Conservation (phyloP, 192 early-diverging fungal species). For the Umbelopsis sp. region DNA sequence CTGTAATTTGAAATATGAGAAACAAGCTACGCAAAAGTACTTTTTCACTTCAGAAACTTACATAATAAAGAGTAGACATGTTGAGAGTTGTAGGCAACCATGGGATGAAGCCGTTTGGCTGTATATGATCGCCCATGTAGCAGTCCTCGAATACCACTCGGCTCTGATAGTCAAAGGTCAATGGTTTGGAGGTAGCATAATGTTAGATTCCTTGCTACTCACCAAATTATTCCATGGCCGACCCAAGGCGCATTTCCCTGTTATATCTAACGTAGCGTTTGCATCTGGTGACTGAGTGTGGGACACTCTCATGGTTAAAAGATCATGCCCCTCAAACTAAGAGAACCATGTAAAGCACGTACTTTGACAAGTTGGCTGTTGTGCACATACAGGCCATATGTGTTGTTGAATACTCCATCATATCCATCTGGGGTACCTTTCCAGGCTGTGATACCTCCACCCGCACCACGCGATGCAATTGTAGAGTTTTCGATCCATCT, state of each 20-base stretch:
- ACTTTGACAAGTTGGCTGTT: slow-evolving; percentile 18
- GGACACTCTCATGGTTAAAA: too few species aligned
- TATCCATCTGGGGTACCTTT: slow-evolving; percentile 20
- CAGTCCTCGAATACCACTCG: slow-evolving; percentile 17
- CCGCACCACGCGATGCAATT: slow-evolving; percentile 15
- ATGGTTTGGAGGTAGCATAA: background rate
- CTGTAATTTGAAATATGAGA: background rate
- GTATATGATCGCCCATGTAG: slow-evolving; percentile 18
- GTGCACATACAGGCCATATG: slow-evolving; percentile 1
- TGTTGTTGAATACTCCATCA: slow-evolving; percentile 18
- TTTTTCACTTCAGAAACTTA: background rate
- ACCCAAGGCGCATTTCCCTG: slow-evolving; percentile 13
- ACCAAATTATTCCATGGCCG: slow-evolving; percentile 17
- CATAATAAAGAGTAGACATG: background rate
- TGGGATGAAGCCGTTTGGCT: slow-evolving; percentile 3
- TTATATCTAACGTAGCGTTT: slow-evolving; percentile 15
- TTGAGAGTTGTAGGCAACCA: slow-evolving; percentile 19
- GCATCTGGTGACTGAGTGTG: background rate
- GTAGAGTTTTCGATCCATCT: slow-evolving; percentile 22
- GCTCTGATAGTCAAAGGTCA: background rate
- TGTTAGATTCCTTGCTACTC: too few species aligned
- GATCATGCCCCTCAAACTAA: too few species aligned
- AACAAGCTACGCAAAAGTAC: background rate
- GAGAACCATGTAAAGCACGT: background rate
- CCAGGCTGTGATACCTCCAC: slow-evolving; percentile 21